Evolutionary conservation across 768 basidiomycete species (phyloP).

Genomic region (Boletus sp.): DNA sequence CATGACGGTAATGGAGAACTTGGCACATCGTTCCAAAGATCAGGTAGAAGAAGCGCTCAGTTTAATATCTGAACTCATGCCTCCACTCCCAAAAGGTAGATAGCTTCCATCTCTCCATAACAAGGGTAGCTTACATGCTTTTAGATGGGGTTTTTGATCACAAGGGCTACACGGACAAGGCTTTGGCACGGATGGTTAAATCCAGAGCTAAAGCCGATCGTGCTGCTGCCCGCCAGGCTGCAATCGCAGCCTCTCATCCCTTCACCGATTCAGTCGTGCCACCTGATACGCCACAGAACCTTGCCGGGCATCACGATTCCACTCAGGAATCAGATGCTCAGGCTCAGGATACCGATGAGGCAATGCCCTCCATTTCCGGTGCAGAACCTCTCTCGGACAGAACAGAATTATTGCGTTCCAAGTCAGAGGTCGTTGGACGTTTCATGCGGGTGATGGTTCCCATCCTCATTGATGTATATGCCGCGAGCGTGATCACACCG

Average conservation of each 20-base stretch:
- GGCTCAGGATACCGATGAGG: slow-evolving; percentile 42
- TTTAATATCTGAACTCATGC: slow-evolving; percentile 87
- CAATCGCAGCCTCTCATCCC: slow-evolving; percentile 29
- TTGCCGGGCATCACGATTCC: slow-evolving; percentile 20
- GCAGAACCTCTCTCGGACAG: slow-evolving; percentile 47
- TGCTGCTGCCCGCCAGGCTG: slow-evolving; percentile 62
- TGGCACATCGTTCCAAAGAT: slow-evolving; percentile 95
- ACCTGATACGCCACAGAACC: slow-evolving; percentile 19
- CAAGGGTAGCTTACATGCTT: slow-evolving; percentile 2
- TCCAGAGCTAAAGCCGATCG: slow-evolving; percentile 82
- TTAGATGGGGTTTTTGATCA: slow-evolving; percentile 95
- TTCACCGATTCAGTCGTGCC: slow-evolving; percentile 25
- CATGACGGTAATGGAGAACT: slow-evolving; percentile 97
- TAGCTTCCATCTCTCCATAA: neutral
- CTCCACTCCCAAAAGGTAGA: slow-evolving; percentile 87
- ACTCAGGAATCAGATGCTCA: slow-evolving; percentile 37
- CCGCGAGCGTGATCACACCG: slow-evolving; percentile 89
- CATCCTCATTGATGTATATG: slow-evolving; percentile 96
- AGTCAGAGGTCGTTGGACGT: slow-evolving; percentile 71
- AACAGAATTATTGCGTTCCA: slow-evolving; percentile 71
- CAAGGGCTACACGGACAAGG: slow-evolving; percentile 86
- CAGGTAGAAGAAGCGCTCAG: slow-evolving; percentile 93
- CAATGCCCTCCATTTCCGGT: slow-evolving; percentile 34
- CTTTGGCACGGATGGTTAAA: slow-evolving; percentile 71
- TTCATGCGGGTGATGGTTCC: slow-evolving; percentile 91